Conservation (phyloP, 2,329 filamentous ascomycete species). For the Sarocladium kiliense region DNA sequence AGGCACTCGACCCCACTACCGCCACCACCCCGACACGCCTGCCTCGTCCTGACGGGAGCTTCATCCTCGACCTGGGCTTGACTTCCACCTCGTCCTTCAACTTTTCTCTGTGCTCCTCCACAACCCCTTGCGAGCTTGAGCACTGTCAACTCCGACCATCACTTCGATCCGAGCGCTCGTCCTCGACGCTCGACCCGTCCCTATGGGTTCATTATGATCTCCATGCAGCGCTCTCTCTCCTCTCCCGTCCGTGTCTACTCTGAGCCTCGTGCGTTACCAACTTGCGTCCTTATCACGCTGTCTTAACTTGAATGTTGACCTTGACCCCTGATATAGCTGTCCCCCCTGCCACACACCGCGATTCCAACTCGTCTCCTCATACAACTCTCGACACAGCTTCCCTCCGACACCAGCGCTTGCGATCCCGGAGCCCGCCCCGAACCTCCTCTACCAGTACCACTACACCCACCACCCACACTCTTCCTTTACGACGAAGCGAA, state of each 20-base stretch:
- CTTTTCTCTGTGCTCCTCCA: constrained; percentile 3
- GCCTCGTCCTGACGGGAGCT: background rate
- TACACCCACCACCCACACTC: constrained; percentile 26
- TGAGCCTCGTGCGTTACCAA: constrained; percentile 51
- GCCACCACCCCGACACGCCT: background rate
- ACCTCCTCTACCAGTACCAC: constrained; percentile 30
- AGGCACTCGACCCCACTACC: constrained; percentile 1
- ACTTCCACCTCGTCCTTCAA: background rate
- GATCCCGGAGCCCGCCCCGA: constrained; percentile 49
- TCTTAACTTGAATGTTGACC: background rate
- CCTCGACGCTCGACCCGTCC: constrained; percentile 13
- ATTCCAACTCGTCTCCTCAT: background rate
- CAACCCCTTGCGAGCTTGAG: too few relatives aligned
- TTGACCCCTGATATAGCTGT: constrained; percentile 11
- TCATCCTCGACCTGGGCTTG: background rate
- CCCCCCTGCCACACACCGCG: background rate
- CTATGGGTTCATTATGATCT: constrained; percentile 52
- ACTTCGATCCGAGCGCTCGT: background rate
- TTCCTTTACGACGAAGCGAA: constrained; percentile 39
- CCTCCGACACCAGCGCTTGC: constrained; percentile 38
- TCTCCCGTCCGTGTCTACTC: constrained; percentile 55
- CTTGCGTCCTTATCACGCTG: background rate
- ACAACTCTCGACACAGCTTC: background rate
- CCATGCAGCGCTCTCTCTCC: constrained; percentile 58
- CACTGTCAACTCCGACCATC: background rate